Percentiles rank a stretch among this genome's conserved stretches.
Conservation (phyloP, 176 grass and related monocot species). For the Pontederia paniculata region DNA sequence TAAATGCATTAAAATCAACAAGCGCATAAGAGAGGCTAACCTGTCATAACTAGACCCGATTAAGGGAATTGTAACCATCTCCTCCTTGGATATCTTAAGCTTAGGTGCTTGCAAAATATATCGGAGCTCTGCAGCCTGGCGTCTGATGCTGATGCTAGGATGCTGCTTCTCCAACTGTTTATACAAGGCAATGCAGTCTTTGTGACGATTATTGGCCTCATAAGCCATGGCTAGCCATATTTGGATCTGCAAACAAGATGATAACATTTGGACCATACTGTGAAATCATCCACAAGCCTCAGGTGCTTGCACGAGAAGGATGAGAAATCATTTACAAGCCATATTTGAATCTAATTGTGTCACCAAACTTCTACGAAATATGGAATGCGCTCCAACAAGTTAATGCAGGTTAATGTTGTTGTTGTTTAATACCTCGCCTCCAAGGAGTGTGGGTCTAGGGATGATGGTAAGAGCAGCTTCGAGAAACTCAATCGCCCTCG, state of each 20-base stretch:
- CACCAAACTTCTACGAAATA: no score
- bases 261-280: background rate
- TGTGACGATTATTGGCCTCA: constrained; percentile 85
- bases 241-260: constrained; percentile 53
- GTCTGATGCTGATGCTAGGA: constrained; percentile 76
- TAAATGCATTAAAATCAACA: background rate
- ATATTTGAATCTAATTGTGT: no score
- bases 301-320: background rate
- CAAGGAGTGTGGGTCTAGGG: constrained; percentile 58
- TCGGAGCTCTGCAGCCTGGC: constrained; percentile 82
- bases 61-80: constrained; percentile 91
- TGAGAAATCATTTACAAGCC: no score
- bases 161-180: constrained; percentile 72
- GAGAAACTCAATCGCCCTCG: constrained; percentile 79
- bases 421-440: constrained; percentile 61
- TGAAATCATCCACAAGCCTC: background rate
- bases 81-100: constrained; percentile 94
- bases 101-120: constrained; percentile 93
- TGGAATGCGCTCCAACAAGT: background rate
- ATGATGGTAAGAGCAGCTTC: constrained; percentile 78
- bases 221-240: constrained; percentile 99
- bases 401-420: background rate
- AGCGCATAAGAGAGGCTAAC: constrained; percentile 28
- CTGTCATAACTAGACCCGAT: constrained; percentile 94
- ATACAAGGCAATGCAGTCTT: constrained; percentile 92